Evolutionary conservation across 192 early-diverging fungal species (phyloP), one percentile per base, ranked within the genome.

Genomic region (Mortierella claussenii): DNA sequence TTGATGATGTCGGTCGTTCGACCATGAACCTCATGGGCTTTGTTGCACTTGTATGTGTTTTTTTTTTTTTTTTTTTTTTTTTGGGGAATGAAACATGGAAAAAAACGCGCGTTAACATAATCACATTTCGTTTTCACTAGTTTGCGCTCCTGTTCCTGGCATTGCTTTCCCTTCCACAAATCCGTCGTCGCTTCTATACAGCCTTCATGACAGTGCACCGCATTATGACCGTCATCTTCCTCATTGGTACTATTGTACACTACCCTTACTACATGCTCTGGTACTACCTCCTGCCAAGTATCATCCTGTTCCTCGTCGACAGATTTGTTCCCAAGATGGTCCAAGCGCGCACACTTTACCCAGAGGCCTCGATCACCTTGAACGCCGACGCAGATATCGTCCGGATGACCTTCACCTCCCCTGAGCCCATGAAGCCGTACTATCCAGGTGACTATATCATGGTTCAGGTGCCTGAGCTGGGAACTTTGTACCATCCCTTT

Each of bases 381-480:
- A 76, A 76, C 34, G 37, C 33, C 23, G 73, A 76, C 28, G 73
- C 73, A 1, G 73, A 76, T 24, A 76, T 76, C 26, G 45, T 76
- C 37, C 49, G 47, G 30, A 61, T 76, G 73, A 76, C 73, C n/a
- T 43, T 76, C 28, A 45, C 43, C 0, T 66, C 64, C 0, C 73
- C 63, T 2, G 73, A 76, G 15, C 73, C 73, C 13, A 76, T 76
- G 73, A 76, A 76, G 20, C 73, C 73, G 27, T 76, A 76, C n/a
- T 76, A 76, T 36, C 73, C 73, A 15, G 73, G 73, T 10, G 73
- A 76, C n/a, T 76, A 76, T 21, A 76, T 76, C 55, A 5, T 55
- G 36, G 65, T 76, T 6, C 50, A 61, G 24, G 46, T 76, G 9
- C 73, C 73, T 11, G 73, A 66, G 46, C n/a, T 76, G 12, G 73